Evolutionary conservation across 768 basidiomycete species (phyloP).

Genomic region (Pleurotus tuber-regium): DNA sequence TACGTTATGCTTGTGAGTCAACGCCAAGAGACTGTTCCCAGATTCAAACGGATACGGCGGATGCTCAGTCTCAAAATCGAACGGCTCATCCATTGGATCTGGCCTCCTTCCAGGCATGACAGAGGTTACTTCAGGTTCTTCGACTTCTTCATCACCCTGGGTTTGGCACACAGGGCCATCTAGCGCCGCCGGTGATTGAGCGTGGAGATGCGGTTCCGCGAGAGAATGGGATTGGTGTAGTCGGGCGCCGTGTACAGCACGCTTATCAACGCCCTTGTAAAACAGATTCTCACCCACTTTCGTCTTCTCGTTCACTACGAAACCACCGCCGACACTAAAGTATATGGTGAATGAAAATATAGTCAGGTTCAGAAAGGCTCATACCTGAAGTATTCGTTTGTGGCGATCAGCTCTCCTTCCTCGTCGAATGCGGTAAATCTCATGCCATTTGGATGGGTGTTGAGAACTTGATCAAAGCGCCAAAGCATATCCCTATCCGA

Average conservation of each 20-base stretch:
- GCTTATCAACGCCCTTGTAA: slow-evolving; percentile 89
- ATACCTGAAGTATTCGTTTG: slow-evolving; percentile 89
- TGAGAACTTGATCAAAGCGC: slow-evolving; percentile 87
- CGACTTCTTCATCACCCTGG: slow-evolving; percentile 5
- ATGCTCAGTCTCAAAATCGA: slow-evolving; percentile 32
- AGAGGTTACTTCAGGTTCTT: slow-evolving; percentile 1
- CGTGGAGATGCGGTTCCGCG: slow-evolving; percentile 30
- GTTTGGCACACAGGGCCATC: background rate
- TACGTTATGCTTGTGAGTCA: slow-evolving; percentile 82
- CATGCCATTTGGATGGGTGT: slow-evolving; percentile 92
- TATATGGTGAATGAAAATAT: background rate
- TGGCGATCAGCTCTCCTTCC: slow-evolving; percentile 85
- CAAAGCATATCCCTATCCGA: slow-evolving; percentile 92
- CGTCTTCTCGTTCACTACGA: slow-evolving; percentile 94
- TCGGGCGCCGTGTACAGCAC: slow-evolving; percentile 74
- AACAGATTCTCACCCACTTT: slow-evolving; percentile 94
- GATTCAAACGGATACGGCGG: slow-evolving; percentile 86
- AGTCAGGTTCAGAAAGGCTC: slow-evolving; percentile 19
- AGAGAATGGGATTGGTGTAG: slow-evolving; percentile 60
- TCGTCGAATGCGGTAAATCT: slow-evolving; percentile 82
- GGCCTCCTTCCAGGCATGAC: slow-evolving; percentile 7
- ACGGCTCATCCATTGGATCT: slow-evolving; percentile 7
- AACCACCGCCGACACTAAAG: slow-evolving; percentile 82
- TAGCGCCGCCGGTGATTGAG: background rate
- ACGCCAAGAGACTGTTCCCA: slow-evolving; percentile 67